phyloP scores from a whole-genome alignment of 2,329 filamentous ascomycete species.

The Neofusicoccum laricinum region DNA sequence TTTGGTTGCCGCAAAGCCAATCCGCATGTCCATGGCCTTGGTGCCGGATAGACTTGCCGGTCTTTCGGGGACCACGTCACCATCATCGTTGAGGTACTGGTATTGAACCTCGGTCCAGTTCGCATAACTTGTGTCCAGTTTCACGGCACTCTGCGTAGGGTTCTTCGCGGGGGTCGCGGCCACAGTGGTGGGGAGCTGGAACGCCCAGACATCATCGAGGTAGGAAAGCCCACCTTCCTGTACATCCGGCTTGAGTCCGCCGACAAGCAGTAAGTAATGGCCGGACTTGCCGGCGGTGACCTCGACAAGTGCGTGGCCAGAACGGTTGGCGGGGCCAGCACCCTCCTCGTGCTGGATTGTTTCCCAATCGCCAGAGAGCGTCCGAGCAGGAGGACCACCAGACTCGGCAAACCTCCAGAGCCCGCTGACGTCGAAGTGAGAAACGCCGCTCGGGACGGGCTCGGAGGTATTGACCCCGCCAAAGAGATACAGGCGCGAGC shows the following conservation, averaged over 20 bases:
- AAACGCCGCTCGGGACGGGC: conserved; percentile 21
- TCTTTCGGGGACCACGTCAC: conserved; percentile 42
- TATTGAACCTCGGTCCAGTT: conserved; percentile 53
- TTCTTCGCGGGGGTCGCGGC: conserved; percentile 51
- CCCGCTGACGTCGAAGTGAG: conserved; percentile 32
- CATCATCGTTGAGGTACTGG: conserved; percentile 42
- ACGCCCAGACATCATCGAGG: conserved; percentile 50
- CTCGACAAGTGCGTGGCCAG: conserved; percentile 44
- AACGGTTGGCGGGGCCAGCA: conserved; percentile 42
- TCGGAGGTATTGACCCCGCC: conserved; percentile 32
- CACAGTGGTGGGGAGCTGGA: conserved; percentile 50
- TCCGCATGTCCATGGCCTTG: conserved; percentile 41
- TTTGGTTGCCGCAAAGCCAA: conserved; percentile 36
- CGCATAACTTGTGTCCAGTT: conserved; percentile 45
- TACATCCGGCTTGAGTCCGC: conserved; percentile 38
- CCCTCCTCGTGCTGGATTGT: conserved; percentile 27
- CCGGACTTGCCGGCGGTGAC: conserved; percentile 53
- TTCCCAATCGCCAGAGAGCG: conserved; percentile 31
- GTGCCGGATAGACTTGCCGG: conserved; percentile 34
- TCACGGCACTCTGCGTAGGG: conserved; percentile 44
- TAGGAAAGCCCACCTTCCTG: conserved; percentile 7
- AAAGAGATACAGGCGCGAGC: conserved; percentile 48
- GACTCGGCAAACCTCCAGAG: conserved; percentile 35
- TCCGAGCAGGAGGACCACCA: conserved; percentile 29
- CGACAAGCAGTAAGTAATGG: conserved; percentile 51